Evolutionary conservation across 2,329 filamentous ascomycete species (phyloP).

Genomic region (Monilinia polystroma): DNA sequence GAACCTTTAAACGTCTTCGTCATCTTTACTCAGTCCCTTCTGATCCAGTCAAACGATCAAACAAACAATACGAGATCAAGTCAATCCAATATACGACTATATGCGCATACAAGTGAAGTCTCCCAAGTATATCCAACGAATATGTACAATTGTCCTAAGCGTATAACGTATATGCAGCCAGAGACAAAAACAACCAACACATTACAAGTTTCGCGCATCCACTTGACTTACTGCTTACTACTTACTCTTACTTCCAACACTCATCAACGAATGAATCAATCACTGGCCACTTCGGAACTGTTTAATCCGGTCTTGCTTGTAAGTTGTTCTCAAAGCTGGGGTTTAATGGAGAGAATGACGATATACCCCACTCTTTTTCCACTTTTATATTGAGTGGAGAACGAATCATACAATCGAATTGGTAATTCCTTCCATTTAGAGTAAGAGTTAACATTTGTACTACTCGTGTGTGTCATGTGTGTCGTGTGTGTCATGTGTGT

Average conservation of each 20-base stretch:
- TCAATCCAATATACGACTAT: neutral
- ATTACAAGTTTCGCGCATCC: too few relatives aligned
- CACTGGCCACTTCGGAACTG: neutral
- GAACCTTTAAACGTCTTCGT: conserved; percentile 18
- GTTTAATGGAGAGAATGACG: conserved; percentile 13
- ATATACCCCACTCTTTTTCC: neutral
- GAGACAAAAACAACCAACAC: neutral
- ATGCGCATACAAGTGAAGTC: neutral
- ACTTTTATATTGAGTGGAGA: too few relatives aligned
- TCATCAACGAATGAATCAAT: neutral
- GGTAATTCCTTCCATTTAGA: too few relatives aligned
- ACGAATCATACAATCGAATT: too few relatives aligned
- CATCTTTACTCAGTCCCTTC: conserved; percentile 12
- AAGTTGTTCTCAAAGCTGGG: conserved; percentile 1
- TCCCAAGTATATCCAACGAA: neutral
- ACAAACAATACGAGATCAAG: neutral
- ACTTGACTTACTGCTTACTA: too few relatives aligned
- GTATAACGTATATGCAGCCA: too few relatives aligned
- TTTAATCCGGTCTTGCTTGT: conserved; percentile 1
- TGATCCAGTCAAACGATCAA: neutral
- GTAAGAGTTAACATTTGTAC: too few relatives aligned
- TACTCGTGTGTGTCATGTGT: too few relatives aligned
- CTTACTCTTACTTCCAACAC: too few relatives aligned
- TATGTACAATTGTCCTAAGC: neutral
- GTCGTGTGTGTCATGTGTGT: too few relatives aligned